Evolutionary conservation across 495 filamentous ascomycete genomes (phyloP).

Genomic region (Hypomontagnella submonticulosa): DNA sequence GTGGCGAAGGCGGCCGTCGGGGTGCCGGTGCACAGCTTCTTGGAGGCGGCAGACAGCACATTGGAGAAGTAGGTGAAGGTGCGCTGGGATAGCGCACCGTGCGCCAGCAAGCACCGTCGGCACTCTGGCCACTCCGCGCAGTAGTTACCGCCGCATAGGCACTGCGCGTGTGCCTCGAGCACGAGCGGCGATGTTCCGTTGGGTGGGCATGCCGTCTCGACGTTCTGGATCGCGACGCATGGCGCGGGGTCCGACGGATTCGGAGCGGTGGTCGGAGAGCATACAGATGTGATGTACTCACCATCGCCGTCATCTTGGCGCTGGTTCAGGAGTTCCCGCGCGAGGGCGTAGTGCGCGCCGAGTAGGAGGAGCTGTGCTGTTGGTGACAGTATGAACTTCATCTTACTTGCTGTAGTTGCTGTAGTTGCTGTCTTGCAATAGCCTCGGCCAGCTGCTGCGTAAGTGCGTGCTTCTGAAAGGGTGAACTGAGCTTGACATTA

Average conservation of each 20-base stretch:
- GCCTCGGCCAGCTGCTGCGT: not conserved
- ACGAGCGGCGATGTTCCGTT: conserved; percentile 44
- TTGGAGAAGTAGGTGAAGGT: conserved; percentile 43
- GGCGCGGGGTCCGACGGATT: conserved; percentile 25
- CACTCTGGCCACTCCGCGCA: conserved; percentile 55
- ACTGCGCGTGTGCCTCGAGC: conserved; percentile 53
- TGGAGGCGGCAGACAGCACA: conserved; percentile 45
- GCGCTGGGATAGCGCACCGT: conserved; percentile 48
- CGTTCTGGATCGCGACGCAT: conserved; percentile 45
- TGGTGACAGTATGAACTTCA: conserved; percentile 8
- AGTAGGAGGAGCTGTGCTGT: conserved; percentile 1
- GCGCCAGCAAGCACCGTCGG: conserved; percentile 49
- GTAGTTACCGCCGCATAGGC: conserved; percentile 55
- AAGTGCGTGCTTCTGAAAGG: no score
- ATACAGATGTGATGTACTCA: conserved; percentile 12
- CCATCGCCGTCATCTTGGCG: not conserved
- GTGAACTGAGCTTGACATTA: no score
- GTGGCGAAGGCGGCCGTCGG: conserved; percentile 45
- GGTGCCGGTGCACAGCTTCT: conserved; percentile 46
- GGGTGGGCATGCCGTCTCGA: conserved; percentile 45
- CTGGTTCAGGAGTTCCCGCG: not conserved
- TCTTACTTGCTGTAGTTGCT: conserved; percentile 1
- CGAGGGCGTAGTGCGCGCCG: conserved; percentile 10
- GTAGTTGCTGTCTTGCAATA: not conserved
- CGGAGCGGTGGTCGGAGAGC: not conserved